phyloP scores from a whole-genome alignment of 2,329 filamentous ascomycete species.

The Penicillium sp. region DNA sequence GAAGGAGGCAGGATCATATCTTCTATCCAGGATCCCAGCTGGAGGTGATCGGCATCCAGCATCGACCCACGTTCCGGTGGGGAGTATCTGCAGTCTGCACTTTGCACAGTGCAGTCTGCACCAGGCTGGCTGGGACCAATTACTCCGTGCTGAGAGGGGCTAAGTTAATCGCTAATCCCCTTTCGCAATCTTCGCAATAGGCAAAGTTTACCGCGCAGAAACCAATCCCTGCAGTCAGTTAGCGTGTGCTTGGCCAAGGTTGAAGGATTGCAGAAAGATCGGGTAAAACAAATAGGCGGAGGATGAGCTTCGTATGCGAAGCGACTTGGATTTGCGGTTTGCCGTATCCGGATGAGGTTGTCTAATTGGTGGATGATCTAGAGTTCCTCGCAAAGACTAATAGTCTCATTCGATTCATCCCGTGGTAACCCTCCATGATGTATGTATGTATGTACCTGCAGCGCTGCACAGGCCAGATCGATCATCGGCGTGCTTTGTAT shows the following conservation, averaged over 20 bases:
- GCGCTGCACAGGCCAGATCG: too few relatives aligned
- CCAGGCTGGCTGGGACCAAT: neutral
- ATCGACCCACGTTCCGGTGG: neutral
- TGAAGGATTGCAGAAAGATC: too few relatives aligned
- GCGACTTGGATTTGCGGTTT: neutral
- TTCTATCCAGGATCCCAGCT: neutral
- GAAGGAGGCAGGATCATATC: neutral
- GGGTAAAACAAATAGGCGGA: neutral
- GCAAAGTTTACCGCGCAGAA: neutral
- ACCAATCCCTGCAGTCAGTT: neutral
- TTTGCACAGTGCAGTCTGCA: too few relatives aligned
- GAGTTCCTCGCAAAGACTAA: neutral
- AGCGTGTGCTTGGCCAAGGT: neutral
- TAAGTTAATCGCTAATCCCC: neutral
- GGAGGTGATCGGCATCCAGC: too few relatives aligned
- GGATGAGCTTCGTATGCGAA: neutral
- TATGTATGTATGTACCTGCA: too few relatives aligned
- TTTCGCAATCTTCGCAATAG: neutral
- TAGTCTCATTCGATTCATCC: neutral
- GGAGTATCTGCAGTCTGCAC: too few relatives aligned
- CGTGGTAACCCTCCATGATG: too few relatives aligned
- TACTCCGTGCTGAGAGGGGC: neutral
- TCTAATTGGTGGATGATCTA: neutral
- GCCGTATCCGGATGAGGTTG: neutral
- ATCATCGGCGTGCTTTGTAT: too few relatives aligned